Conservation (phyloP, 2,329 filamentous ascomycete species). For the Cladophialophora bantiana region DNA sequence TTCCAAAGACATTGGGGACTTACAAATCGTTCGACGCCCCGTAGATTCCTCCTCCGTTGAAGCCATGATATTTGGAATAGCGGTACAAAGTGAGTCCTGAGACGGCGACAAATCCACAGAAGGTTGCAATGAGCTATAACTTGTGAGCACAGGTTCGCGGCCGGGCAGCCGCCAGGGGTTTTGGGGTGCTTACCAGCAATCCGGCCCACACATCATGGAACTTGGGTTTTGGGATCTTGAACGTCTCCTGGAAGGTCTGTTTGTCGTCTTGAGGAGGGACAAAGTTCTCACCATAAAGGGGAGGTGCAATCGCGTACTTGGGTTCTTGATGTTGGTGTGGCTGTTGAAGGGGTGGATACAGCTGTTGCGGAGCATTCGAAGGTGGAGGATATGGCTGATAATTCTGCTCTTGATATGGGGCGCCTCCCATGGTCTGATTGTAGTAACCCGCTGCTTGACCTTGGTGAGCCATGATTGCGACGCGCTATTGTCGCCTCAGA, state of each 20-base stretch:
- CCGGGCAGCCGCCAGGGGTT: background rate
- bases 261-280: slow-evolving; percentile 53
- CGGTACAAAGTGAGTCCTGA: slow-evolving; percentile 77
- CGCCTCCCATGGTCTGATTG: slow-evolving; percentile 26
- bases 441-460: slow-evolving; percentile 41
- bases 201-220: slow-evolving; percentile 92
- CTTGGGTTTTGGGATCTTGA: slow-evolving; percentile 83
- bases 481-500: background rate
- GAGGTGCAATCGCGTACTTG: slow-evolving; percentile 42
- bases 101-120: slow-evolving; percentile 76
- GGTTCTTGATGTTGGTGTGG: slow-evolving; percentile 31
- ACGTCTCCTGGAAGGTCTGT: slow-evolving; percentile 75
- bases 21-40: slow-evolving; percentile 67
- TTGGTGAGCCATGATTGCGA: slow-evolving; percentile 37
- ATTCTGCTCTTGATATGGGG: slow-evolving; percentile 23
- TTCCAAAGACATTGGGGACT: background rate
- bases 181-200: slow-evolving; percentile 64
- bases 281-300: slow-evolving; percentile 50
- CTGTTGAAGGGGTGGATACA: slow-evolving; percentile 30
- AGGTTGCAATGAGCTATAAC: slow-evolving; percentile 70
- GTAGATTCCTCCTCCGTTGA: slow-evolving; percentile 77
- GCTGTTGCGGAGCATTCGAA: slow-evolving; percentile 26
- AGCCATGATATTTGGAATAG: slow-evolving; percentile 69
- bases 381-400: slow-evolving; percentile 34
- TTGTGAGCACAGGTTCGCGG: slow-evolving; percentile 18